phyloP scores from a whole-genome alignment of 257 asterid genomes.

The Gardenia jasminoides region DNA sequence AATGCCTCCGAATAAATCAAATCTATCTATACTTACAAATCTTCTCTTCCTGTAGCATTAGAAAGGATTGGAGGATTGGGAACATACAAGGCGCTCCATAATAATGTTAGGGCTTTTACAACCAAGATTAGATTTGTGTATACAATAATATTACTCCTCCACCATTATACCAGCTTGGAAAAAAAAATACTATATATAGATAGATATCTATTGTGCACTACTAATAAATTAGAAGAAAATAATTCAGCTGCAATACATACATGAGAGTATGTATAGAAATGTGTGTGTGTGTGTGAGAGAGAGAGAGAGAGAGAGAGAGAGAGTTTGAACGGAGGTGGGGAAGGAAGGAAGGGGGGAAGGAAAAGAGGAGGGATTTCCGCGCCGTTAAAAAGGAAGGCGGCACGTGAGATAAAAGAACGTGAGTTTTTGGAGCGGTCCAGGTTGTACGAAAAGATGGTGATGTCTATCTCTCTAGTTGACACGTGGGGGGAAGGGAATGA shows the following conservation, averaged over 20 bases:
- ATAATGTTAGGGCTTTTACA: not conserved
- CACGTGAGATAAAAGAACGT: constrained; percentile 43
- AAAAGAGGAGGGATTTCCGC: constrained; percentile 56
- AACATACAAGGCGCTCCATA: not conserved
- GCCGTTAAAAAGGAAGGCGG: constrained; percentile 46
- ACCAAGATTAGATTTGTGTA: constrained; percentile 11
- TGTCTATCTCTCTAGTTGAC: not conserved
- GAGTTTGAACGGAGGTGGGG: constrained; percentile 33
- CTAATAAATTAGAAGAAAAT: not conserved
- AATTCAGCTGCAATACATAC: not conserved
- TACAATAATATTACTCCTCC: not conserved
- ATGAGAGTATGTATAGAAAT: not conserved
- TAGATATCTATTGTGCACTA: not conserved
- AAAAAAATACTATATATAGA: too few species aligned
- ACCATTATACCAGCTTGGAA: too few species aligned
- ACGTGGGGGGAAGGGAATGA: not conserved
- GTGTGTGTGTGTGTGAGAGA: too few species aligned
- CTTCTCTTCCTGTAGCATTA: not conserved
- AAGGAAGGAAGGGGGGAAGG: constrained; percentile 36
- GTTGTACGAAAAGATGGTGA: not conserved
- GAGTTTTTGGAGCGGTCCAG: not conserved
- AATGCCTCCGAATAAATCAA: not conserved
- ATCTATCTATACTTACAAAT: not conserved
- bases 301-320: not conserved
- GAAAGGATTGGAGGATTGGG: not conserved